A percentile compares a stretch with the other conserved stretches of the same genome.
phyloP scores from a whole-genome alignment of 768 basidiomycete genomes.

The Auriculariales sp. region DNA sequence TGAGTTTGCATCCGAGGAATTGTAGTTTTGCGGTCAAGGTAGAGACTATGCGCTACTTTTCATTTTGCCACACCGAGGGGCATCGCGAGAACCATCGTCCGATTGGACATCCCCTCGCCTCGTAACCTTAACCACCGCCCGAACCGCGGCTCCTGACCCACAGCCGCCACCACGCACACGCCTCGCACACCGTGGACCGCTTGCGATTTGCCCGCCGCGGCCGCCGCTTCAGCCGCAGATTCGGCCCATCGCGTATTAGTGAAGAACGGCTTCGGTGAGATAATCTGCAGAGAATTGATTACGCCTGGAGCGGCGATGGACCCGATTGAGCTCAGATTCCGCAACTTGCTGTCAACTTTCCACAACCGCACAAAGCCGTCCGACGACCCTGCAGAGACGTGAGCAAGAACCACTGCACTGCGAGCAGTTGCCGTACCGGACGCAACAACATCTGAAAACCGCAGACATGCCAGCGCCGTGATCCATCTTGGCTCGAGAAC shows the following conservation, averaged over 20 bases:
- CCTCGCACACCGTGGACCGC: conserved; percentile 1
- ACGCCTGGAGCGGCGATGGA: conserved; percentile 59
- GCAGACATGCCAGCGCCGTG: conserved; percentile 64
- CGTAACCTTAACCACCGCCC: conserved; percentile 80
- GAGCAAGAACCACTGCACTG: not conserved
- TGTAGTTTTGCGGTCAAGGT: no score
- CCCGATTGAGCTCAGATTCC: conserved; percentile 56
- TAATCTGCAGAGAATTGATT: conserved; percentile 79
- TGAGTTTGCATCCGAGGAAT: no score
- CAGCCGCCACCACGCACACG: conserved; percentile 47
- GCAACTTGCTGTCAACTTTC: conserved; percentile 70
- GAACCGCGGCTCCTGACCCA: conserved; percentile 78
- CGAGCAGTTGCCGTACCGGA: conserved; percentile 43
- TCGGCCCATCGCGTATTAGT: conserved; percentile 31
- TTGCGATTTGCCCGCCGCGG: not conserved
- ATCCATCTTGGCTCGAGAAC: conserved; percentile 82
- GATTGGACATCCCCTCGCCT: conserved; percentile 56
- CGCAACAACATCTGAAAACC: conserved; percentile 82
- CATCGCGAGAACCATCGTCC: conserved; percentile 49
- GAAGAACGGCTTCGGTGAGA: conserved; percentile 33
- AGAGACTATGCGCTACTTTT: not conserved
- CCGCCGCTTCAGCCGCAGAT: conserved; percentile 10
- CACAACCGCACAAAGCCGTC: conserved; percentile 82
- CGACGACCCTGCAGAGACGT: conserved; percentile 61
- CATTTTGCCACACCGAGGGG: conserved; percentile 5